Evolutionary conservation across 768 basidiomycete species (phyloP).

Genomic region (Mycena leptocephala): DNA sequence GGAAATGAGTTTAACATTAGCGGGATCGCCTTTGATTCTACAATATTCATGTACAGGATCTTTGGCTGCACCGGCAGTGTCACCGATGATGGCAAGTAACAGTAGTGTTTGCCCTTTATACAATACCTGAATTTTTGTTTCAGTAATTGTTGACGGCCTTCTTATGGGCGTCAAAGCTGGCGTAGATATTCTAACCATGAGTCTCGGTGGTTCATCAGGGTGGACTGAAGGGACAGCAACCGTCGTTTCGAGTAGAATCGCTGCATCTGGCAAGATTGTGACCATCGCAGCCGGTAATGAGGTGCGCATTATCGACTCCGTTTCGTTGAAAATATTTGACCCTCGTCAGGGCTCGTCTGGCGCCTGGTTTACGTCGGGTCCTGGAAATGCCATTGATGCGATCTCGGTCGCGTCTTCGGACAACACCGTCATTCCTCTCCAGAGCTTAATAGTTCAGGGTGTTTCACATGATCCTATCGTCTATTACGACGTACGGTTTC

Average conservation of each 20-base stretch:
- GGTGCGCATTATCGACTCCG: constrained; percentile 37
- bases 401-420: constrained; percentile 72
- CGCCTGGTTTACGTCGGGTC: constrained; percentile 72
- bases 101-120: neutral
- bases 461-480: constrained; percentile 64
- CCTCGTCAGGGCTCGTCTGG: constrained; percentile 65
- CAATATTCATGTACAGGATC: constrained; percentile 69
- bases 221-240: constrained; percentile 73
- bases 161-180: constrained; percentile 67
- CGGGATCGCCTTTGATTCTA: constrained; percentile 78
- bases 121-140: neutral
- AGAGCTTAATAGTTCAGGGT: constrained; percentile 68
- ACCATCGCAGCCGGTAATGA: constrained; percentile 76
- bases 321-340: neutral
- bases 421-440: constrained; percentile 72
- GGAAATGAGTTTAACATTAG: constrained; percentile 77
- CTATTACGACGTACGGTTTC: constrained; percentile 59
- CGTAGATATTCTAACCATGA: constrained; percentile 76
- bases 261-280: constrained; percentile 71
- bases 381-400: constrained; percentile 70
- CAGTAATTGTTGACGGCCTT: constrained; percentile 64
- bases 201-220: constrained; percentile 74
- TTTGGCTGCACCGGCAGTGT: constrained; percentile 73
- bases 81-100: constrained; percentile 65
- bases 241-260: constrained; percentile 74